Conservation (phyloP, 2,329 filamentous ascomycete species). For the Sclerotinia sclerotiorum region DNA sequence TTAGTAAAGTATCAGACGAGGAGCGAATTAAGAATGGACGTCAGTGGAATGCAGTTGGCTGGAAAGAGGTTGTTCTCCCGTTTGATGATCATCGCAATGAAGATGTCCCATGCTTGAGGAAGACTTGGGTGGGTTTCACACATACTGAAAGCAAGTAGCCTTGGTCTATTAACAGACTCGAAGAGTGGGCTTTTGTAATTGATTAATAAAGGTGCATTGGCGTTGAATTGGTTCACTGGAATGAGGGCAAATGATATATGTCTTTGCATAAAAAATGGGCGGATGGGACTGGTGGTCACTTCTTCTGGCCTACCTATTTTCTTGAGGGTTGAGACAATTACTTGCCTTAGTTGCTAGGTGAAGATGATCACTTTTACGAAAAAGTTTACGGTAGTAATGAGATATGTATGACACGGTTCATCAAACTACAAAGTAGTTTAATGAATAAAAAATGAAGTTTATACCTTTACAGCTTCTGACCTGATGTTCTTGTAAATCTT, state of each 20-base stretch:
- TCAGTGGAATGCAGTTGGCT: conserved; percentile 40
- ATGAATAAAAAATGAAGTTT: conserved; percentile 19
- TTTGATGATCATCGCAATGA: conserved; percentile 29
- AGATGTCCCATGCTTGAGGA: conserved; percentile 31
- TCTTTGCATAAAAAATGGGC: conserved; percentile 26
- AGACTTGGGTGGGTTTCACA: conserved; percentile 34
- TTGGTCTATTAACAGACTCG: conserved; percentile 7
- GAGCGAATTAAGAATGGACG: conserved; percentile 35
- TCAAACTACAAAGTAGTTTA: conserved; percentile 13
- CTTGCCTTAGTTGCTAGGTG: conserved; percentile 14
- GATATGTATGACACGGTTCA: conserved; percentile 19
- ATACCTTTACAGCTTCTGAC: conserved; percentile 1
- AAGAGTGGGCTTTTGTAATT: conserved; percentile 21
- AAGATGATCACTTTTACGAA: conserved; percentile 18
- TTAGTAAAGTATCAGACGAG: conserved; percentile 33
- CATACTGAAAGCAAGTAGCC: conserved; percentile 19
- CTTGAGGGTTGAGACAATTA: conserved; percentile 9
- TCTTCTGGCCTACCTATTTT: conserved; percentile 22
- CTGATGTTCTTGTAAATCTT: not conserved
- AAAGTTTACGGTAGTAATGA: conserved; percentile 18
- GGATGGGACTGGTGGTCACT: conserved; percentile 19
- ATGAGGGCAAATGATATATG: conserved; percentile 23
- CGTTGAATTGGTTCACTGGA: conserved; percentile 24
- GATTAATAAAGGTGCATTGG: conserved; percentile 25
- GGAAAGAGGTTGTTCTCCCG: conserved; percentile 38